Conservation (phyloP, 257 asterid species). For the Capsicum chinense region DNA sequence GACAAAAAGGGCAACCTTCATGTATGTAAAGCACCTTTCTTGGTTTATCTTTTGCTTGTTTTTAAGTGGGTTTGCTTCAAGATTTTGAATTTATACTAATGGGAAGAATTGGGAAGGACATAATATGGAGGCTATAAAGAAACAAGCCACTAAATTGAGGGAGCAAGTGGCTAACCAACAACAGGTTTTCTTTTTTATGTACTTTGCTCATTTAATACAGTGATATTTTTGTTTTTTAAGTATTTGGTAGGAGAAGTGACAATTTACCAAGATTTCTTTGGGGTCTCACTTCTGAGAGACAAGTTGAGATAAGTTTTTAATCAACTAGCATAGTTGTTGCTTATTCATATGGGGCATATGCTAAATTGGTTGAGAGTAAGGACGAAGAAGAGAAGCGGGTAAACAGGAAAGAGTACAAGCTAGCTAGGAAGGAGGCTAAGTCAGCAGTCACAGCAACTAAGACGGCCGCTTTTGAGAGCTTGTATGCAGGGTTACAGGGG, state of each 20-base stretch:
- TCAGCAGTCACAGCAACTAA: no score
- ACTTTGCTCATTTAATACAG: background rate
- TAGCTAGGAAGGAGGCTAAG: no score
- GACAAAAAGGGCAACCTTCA: background rate
- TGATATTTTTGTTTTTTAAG: background rate
- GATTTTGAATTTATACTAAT: background rate
- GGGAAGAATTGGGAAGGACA: background rate
- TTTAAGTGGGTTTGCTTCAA: background rate
- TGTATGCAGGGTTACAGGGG: no score
- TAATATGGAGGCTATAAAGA: constrained; percentile 88
- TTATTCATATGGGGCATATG: background rate
- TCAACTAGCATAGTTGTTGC: background rate
- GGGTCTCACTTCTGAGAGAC: background rate
- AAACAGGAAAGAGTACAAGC: no score
- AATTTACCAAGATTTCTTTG: background rate
- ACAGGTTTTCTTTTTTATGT: constrained; percentile 55
- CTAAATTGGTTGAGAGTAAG: no score
- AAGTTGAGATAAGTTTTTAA: constrained; percentile 10
- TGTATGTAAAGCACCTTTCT: constrained; percentile 26
- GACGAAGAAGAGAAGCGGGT: no score
- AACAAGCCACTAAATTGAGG: constrained; percentile 87
- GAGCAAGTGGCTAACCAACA: constrained; percentile 98
- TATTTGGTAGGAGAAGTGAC: background rate
- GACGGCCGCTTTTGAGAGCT: no score
- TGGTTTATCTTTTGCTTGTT: background rate